Evolutionary conservation across 176 grass and related monocot species (phyloP), one percentile per base, ranked within the genome.

Genomic region (Pharus latifolius): DNA sequence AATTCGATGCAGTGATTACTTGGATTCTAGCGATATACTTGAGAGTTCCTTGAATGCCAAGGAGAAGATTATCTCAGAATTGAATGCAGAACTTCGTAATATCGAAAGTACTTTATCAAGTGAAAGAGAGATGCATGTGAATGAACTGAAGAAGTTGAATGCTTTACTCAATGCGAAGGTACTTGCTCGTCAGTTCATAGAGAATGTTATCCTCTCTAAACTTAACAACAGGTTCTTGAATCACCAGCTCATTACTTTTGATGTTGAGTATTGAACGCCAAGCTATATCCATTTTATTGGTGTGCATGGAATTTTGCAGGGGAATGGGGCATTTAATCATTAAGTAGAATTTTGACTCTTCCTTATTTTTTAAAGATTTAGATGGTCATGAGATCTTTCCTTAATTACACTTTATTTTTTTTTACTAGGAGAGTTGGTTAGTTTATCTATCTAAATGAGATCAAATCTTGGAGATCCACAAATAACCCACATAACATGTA

Each of bases 41-140:
- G 90, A 99, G 48, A 94, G 81, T 83, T 94, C 95, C 58, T 82
- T 99, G 61, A 90, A 83, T 84, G 95, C 90, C n/a, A 99, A 99
- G 76, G 95, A 99, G 76, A 99, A 99, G 79, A 94, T 99, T 60
- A 99, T 99, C 53, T 91, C 95, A 4, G 95, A 99, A 43, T 94
- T 99, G 71, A 99, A 99, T 81, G 80, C 89, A 48, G 90, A 99
- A 81, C 69, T 99, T 83, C 90, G 91, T 63, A 99, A 86, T 62
- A 82, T 94, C 7, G 95, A 99, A 82, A 83, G 67, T 60, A 70
- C 87, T 60, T 85, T 99, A 73, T 91, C 87, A 73, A 85, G 42
- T 56, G 95, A 99, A 84, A 86, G 87, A 77, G 95, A 94, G 57
- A 85, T 80, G 63, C 90, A 99, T 57, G 49, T 99, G 28, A 85